Percentiles rank a stretch among this genome's conserved stretches.
Conservation (phyloP, 805 yeast genomes). For the Lachancea meyersii region DNA sequence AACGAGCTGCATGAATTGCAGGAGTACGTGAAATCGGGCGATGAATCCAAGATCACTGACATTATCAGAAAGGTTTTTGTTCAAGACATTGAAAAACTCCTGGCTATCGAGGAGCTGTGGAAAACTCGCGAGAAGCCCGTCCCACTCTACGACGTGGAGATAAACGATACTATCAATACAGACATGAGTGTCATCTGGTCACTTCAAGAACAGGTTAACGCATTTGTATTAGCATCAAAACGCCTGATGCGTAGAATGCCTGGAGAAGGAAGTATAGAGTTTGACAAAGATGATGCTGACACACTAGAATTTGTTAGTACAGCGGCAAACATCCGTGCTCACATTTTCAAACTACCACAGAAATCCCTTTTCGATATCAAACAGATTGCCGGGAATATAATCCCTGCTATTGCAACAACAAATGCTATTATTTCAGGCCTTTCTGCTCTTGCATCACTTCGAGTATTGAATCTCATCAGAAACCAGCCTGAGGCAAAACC, state of each 20-base stretch:
- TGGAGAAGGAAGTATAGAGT: slow-evolving; percentile 43
- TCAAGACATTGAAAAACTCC: slow-evolving; percentile 71
- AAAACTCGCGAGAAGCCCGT: slow-evolving; percentile 60
- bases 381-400: slow-evolving; percentile 95
- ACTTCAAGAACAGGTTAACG: slow-evolving; percentile 53
- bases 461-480: slow-evolving; percentile 37
- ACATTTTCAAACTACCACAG: slow-evolving; percentile 59
- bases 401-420: slow-evolving; percentile 97
- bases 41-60: slow-evolving; percentile 31
- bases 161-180: slow-evolving; percentile 14
- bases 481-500: slow-evolving; percentile 33
- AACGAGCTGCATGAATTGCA: slow-evolving; percentile 55
- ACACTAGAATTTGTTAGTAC: slow-evolving; percentile 84
- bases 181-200: slow-evolving; percentile 48
- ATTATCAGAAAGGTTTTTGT: slow-evolving; percentile 58
- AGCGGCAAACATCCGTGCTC: slow-evolving; percentile 72
- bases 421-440: slow-evolving; percentile 93
- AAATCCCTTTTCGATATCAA: slow-evolving; percentile 82
- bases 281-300: slow-evolving; percentile 94
- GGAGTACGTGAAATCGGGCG: slow-evolving; percentile 31
- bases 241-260: slow-evolving; percentile 45
- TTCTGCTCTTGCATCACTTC: slow-evolving; percentile 67
- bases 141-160: slow-evolving; percentile 40
- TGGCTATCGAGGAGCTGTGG: slow-evolving; percentile 72
- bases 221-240: slow-evolving; percentile 45